phyloP scores from a whole-genome alignment of 176 grass and related monocot genomes.

The Bothriochloa decipiens region DNA sequence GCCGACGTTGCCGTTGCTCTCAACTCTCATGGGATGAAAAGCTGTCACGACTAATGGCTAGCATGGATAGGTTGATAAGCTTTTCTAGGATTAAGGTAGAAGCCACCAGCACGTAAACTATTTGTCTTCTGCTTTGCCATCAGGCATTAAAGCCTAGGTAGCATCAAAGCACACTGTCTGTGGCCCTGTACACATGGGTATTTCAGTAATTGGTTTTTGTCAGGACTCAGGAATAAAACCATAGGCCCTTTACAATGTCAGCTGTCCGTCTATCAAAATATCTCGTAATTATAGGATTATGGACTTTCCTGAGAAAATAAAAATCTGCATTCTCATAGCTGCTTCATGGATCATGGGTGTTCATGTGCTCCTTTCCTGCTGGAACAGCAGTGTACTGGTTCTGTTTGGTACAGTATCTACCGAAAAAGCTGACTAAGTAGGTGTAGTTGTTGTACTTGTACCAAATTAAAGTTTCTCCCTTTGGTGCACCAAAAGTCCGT shows the following conservation, averaged over 20 bases:
- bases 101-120: background rate
- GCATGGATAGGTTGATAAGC: background rate
- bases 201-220: background rate
- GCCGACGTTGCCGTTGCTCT: background rate
- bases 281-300: background rate
- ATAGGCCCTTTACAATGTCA: background rate
- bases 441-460: conserved; percentile 18
- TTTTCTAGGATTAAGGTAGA: background rate
- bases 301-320: background rate
- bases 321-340: background rate
- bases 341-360: background rate
- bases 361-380: background rate
- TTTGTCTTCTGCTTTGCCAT: background rate
- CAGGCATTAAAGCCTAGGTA: background rate
- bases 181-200: background rate
- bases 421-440: background rate
- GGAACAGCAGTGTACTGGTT: background rate
- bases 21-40: background rate
- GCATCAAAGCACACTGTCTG: background rate
- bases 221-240: background rate
- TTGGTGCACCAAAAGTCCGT: background rate
- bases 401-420: background rate
- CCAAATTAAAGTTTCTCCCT: conserved; percentile 18
- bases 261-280: background rate
- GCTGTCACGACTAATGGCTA: background rate